Evolutionary conservation across 768 basidiomycete genomes (phyloP), one percentile per base, ranked within the genome.

Genomic region (Termitomyces sp.): DNA sequence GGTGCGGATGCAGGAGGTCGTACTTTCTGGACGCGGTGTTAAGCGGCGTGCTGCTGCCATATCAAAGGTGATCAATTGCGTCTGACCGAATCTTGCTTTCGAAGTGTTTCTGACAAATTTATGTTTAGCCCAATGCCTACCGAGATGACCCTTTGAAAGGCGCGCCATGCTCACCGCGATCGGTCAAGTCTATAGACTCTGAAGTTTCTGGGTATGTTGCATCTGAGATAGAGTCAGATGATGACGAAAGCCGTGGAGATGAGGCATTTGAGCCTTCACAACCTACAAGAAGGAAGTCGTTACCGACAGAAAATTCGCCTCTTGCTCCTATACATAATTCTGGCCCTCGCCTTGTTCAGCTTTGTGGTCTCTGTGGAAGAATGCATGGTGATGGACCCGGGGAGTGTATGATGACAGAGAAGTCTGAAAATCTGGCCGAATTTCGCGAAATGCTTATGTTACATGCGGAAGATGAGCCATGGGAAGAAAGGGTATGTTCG

Each of bases 21-120:
- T 82, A 50, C 70, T 73, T 44, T 87, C 85, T 2, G 92, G 91
- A 46, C 84, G 91, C 64, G 90, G 91, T 37, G 87, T 80, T 27
- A 85, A 89, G 60, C 85, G 91, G 36, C 84, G 81, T 60, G 91
- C 90, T 52, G 90, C 91, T 50, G 86, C 82, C 54, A 70, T 80
- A 48, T 76, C 80, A 67, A 81, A 79, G 63, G 78, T 76, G 34
- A 39, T 41, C 15, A 8, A 18, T 41, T 7, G 6, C 13, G 11
- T 30, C 24, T 3, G 18, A 30, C 18, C 1, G 18, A 30, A 27
- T 54, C 61, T 48, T 27, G 51, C n/a, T 47, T 37, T 15, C 24
- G 48, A 60, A 58, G 60, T 57, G 15, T 15, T 51, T 20, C n/a
- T 54, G 18, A 54, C 12, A 7, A 49, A 34, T 30, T 6, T 18